A percentile compares a stretch with the other conserved stretches of the same genome.
Conservation (phyloP, 148 eudicot species). For the Cornus kousa region DNA sequence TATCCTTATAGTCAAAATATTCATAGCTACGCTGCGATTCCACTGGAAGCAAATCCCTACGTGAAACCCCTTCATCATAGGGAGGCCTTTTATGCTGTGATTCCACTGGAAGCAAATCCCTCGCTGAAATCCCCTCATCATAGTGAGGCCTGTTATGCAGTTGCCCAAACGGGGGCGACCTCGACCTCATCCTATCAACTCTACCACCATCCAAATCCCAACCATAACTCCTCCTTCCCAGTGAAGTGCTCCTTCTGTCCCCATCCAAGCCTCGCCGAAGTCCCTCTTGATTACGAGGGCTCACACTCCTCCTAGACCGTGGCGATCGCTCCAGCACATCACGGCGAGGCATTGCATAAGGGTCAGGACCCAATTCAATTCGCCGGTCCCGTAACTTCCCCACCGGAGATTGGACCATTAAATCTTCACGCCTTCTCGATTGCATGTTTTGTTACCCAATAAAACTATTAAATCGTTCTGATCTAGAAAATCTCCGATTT, state of each 20-base stretch:
- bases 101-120: not conserved
- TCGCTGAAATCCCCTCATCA: constrained; percentile 17
- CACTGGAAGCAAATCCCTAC: not conserved
- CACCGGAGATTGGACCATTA: constrained; percentile 7
- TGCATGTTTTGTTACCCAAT: constrained; percentile 10
- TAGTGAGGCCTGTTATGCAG: constrained; percentile 7
- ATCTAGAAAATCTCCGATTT: not conserved
- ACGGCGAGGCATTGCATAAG: constrained; percentile 13
- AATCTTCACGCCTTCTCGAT: constrained; percentile 23
- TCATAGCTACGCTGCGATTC: constrained; percentile 16
- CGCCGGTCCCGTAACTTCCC: constrained; percentile 17
- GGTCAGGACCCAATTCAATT: constrained; percentile 9
- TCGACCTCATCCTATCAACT: constrained; percentile 14
- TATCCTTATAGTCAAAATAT: constrained; percentile 22
- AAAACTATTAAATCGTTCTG: not conserved
- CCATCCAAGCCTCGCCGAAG: constrained; percentile 1
- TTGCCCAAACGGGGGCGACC: constrained; percentile 19
- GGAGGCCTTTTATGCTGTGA: constrained; percentile 2
- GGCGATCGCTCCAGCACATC: constrained; percentile 11
- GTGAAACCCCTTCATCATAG: constrained; percentile 16
- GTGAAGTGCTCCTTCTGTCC: constrained; percentile 17
- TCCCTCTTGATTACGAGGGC: constrained; percentile 19
- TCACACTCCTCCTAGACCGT: constrained; percentile 20
- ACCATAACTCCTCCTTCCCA: constrained; percentile 20
- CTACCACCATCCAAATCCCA: constrained; percentile 19